A percentile compares a stretch with the other conserved stretches of the same genome.
These are phyloP conservation scores for Solanum corneliomulleri DNA, from an alignment of 257 asterid species.

Conservation along the genomic window DNA sequence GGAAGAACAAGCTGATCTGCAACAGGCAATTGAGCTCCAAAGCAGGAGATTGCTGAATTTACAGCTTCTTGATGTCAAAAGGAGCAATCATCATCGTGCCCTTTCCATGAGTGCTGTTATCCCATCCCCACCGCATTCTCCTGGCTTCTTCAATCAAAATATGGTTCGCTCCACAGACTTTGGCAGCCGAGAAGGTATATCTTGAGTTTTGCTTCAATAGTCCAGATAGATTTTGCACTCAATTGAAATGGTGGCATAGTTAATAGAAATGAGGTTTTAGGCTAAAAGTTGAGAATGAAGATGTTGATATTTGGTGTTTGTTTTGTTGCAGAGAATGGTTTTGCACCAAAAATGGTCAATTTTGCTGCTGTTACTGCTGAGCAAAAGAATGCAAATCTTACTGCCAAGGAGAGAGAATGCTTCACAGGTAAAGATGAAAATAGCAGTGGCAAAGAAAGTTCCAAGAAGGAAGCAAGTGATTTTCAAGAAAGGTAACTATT, in stretches of 20 bases:
- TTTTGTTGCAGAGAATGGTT: conserved; percentile 29
- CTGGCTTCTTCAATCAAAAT: conserved; percentile 25
- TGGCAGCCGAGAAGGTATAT: conserved; percentile 35
- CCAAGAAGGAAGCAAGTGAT: conserved; percentile 20
- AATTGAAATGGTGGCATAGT: neutral
- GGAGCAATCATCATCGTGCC: conserved; percentile 42
- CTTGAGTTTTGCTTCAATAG: neutral
- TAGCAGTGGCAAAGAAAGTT: conserved; percentile 17
- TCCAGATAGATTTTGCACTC: neutral
- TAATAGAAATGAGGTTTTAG: neutral
- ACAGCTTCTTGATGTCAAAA: conserved; percentile 60
- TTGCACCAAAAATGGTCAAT: conserved; percentile 3
- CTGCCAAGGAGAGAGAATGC: conserved; percentile 19
- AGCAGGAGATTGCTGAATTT: conserved; percentile 44
- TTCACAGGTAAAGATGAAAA: conserved; percentile 8
- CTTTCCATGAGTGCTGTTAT: conserved; percentile 38
- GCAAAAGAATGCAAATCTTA: neutral
- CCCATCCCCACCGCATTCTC: conserved; percentile 39
- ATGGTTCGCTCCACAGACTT: conserved; percentile 4
- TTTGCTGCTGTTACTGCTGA: conserved; percentile 3
- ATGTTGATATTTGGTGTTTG: neutral
- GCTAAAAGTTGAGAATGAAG: neutral
- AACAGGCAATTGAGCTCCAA: conserved; percentile 57
- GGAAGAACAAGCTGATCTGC: conserved; percentile 60
- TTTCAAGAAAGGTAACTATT: conserved; percentile 36